Evolutionary conservation across 2,329 filamentous ascomycete species (phyloP).

Genomic region (Mycosphaerella sp.): DNA sequence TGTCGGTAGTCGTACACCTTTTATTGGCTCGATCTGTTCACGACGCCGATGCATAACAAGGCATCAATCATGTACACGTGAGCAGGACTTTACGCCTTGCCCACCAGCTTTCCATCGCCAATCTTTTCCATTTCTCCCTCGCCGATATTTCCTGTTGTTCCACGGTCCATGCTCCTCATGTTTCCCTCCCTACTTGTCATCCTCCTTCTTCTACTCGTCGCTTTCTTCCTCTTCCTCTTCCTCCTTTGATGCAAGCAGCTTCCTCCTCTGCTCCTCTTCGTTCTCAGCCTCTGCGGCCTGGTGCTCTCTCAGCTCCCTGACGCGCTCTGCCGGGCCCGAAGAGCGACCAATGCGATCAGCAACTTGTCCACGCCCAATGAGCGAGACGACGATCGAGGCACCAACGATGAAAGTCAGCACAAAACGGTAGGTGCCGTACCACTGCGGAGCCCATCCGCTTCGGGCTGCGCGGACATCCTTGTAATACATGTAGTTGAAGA

Average conservation of each 20-base stretch:
- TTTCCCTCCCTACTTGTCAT: constrained; percentile 20
- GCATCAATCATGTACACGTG: neutral
- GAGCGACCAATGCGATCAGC: constrained; percentile 47
- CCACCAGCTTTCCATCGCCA: neutral
- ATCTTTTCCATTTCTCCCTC: too few relatives aligned
- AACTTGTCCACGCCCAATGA: constrained; percentile 78
- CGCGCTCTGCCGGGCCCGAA: constrained; percentile 42
- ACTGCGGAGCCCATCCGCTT: constrained; percentile 70
- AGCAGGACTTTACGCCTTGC: neutral
- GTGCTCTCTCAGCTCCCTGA: constrained; percentile 43
- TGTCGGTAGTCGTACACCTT: neutral
- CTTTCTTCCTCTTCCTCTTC: constrained; percentile 23
- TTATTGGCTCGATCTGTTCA: neutral
- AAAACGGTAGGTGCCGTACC: constrained; percentile 88
- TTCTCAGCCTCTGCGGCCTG: constrained; percentile 27
- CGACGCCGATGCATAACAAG: neutral
- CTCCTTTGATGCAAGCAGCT: constrained; percentile 27
- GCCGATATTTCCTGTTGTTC: too few relatives aligned
- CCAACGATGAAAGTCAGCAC: constrained; percentile 87
- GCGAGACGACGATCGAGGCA: constrained; percentile 67
- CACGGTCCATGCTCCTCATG: neutral
- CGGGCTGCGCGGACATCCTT: constrained; percentile 67
- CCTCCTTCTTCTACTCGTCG: constrained; percentile 21
- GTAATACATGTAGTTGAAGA: constrained; percentile 82
- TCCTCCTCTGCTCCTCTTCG: constrained; percentile 31